Evolutionary conservation across 169 alveolate genomes (phyloP).

Genomic region (Ichthyophthirius multifiliis): DNA sequence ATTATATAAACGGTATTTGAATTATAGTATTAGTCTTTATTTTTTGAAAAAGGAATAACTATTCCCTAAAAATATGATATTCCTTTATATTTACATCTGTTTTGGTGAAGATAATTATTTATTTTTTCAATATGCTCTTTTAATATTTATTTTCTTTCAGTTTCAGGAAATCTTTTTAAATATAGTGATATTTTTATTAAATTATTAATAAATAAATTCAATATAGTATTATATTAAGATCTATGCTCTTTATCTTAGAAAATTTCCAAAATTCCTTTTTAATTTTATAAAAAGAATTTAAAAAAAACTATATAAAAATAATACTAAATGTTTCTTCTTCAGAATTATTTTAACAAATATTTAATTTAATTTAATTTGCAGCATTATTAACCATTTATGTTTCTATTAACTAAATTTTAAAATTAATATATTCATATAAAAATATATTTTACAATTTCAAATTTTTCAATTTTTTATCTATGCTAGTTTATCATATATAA

Average conservation of each 20-base stretch:
- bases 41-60: not conserved
- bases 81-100: not conserved
- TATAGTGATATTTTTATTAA: constrained; percentile 2
- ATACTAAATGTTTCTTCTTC: not conserved
- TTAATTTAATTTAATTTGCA: no score
- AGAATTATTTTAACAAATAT: not conserved
- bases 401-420: not conserved
- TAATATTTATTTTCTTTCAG: not conserved
- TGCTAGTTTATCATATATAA: no score
- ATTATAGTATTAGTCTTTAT: not conserved
- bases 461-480: no score
- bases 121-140: constrained; percentile 4
- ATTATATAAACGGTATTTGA: not conserved
- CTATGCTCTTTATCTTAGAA: not conserved
- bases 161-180: not conserved
- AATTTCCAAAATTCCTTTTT: not conserved
- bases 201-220: constrained; percentile 7
- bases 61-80: not conserved
- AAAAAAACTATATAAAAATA: no score
- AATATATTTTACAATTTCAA: no score
- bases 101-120: not conserved
- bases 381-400: not conserved
- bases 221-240: not conserved
- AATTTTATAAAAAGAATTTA: not conserved
- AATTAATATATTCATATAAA: not conserved